A percentile compares a stretch with the other conserved stretches of the same genome.
Evolutionary conservation across 345 rosid genomes (phyloP).

Genomic region (Lumnitzera littorea): DNA sequence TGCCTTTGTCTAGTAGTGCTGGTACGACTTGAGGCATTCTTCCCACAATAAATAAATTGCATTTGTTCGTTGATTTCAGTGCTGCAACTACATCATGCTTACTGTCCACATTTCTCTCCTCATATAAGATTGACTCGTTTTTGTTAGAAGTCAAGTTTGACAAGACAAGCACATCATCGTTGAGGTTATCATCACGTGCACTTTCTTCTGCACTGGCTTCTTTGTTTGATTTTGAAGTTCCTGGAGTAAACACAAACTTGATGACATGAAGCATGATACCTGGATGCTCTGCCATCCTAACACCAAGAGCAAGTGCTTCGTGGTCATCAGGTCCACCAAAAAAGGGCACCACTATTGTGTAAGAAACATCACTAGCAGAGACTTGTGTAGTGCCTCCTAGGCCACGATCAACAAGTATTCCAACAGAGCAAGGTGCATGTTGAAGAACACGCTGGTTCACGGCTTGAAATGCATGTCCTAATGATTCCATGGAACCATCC

Average conservation of each 20-base stretch:
- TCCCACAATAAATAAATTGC: conserved; percentile 36
- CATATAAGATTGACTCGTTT: conserved; percentile 15
- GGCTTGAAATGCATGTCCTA: conserved; percentile 36
- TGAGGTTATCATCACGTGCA: background rate
- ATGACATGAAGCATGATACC: conserved; percentile 35
- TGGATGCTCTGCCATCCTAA: conserved; percentile 66
- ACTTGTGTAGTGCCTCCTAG: conserved; percentile 65
- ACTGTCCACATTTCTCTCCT: conserved; percentile 15
- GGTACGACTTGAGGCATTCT: conserved; percentile 13
- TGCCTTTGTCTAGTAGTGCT: conserved; percentile 9
- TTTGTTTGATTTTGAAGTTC: conserved; percentile 7
- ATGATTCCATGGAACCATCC: conserved; percentile 58
- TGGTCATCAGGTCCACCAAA: conserved; percentile 46
- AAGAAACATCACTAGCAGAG: conserved; percentile 49
- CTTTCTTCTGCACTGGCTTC: background rate
- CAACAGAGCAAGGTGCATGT: conserved; percentile 66
- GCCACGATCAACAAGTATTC: conserved; percentile 67
- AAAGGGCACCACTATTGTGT: conserved; percentile 27
- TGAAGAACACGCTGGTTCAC: conserved; percentile 42
- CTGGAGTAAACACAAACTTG: conserved; percentile 19
- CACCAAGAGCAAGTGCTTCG: conserved; percentile 51
- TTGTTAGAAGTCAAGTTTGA: conserved; percentile 1
- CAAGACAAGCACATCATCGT: conserved; percentile 1
- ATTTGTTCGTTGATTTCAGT: conserved; percentile 12
- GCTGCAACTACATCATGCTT: conserved; percentile 11